Conservation (phyloP, 1,284 basidiomycete species). For the Rhodotorula sp. region DNA sequence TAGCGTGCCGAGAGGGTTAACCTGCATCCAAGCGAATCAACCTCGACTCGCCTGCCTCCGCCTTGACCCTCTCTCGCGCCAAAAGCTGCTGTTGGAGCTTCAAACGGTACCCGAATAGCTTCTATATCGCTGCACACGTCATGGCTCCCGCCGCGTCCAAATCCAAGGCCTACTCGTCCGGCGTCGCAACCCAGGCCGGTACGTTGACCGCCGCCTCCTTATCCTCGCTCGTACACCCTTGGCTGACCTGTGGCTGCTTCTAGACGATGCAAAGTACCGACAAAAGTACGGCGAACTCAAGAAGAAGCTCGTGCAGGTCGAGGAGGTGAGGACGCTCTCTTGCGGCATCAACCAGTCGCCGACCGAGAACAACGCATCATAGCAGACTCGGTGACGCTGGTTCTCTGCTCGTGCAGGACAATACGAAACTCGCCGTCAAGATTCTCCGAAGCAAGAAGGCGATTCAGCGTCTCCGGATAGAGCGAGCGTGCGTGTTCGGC, state of each 20-base stretch:
- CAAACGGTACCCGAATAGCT: too few species aligned
- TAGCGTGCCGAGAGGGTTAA: too few species aligned
- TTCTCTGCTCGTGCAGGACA: slow-evolving; percentile 43
- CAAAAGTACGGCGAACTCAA: slow-evolving; percentile 87
- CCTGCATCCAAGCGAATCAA: neutral
- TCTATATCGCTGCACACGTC: neutral
- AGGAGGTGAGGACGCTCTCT: slow-evolving; percentile 58
- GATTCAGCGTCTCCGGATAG: slow-evolving; percentile 82
- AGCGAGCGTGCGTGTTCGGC: slow-evolving; percentile 69
- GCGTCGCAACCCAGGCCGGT: slow-evolving; percentile 35
- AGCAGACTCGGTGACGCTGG: slow-evolving; percentile 10
- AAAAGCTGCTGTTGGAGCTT: neutral
- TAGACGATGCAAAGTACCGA: slow-evolving; percentile 81
- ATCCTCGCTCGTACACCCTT: neutral
- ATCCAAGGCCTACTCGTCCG: slow-evolving; percentile 21
- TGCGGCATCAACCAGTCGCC: neutral
- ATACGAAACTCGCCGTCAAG: slow-evolving; percentile 60
- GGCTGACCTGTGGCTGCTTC: neutral
- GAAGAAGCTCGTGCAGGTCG: slow-evolving; percentile 82
- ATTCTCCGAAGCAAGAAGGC: slow-evolving; percentile 75
- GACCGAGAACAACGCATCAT: neutral
- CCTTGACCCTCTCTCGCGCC: neutral
- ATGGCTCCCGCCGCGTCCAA: slow-evolving; percentile 25
- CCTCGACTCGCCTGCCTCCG: neutral
- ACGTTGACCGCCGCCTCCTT: neutral